These are phyloP conservation scores for Trametes hirsuta DNA, from an alignment of 1,284 basidiomycete species.

Conservation along the genomic window DNA sequence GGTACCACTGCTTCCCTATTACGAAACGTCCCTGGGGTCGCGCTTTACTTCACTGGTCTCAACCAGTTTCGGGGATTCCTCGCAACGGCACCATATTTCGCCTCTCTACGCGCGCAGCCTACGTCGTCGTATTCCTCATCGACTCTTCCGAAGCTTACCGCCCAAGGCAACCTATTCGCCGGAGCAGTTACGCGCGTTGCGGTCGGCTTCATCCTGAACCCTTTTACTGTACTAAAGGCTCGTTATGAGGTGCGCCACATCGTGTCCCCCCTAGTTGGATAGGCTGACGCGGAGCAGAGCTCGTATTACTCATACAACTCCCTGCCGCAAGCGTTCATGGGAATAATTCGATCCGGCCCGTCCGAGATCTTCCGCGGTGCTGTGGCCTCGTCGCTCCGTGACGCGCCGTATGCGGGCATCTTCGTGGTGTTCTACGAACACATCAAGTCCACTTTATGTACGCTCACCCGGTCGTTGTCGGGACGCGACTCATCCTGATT, in stretches of 20 bases:
- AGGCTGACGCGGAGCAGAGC: constrained; percentile 52
- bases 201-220: constrained; percentile 91
- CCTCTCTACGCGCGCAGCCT: constrained; percentile 38
- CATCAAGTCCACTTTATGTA: constrained; percentile 74
- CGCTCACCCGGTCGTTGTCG: constrained; percentile 24
- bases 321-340: constrained; percentile 59
- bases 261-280: not conserved
- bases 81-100: constrained; percentile 69
- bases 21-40: constrained; percentile 91
- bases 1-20: constrained; percentile 84
- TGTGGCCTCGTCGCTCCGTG: constrained; percentile 86
- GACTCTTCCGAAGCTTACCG: constrained; percentile 77
- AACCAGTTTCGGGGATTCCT: constrained; percentile 77
- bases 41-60: constrained; percentile 88
- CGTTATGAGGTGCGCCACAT: constrained; percentile 79
- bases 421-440: constrained; percentile 93
- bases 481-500: not conserved
- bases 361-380: constrained; percentile 89
- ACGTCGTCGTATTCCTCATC: constrained; percentile 42
- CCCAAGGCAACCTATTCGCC: constrained; percentile 85
- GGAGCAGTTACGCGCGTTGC: constrained; percentile 86
- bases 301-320: constrained; percentile 78
- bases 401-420: constrained; percentile 95
- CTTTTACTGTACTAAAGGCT: constrained; percentile 94
- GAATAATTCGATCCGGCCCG: constrained; percentile 73